These are phyloP conservation scores for Gastroboletus turbinatus DNA, from an alignment of 1,284 basidiomycete species.

Conservation along the genomic window DNA sequence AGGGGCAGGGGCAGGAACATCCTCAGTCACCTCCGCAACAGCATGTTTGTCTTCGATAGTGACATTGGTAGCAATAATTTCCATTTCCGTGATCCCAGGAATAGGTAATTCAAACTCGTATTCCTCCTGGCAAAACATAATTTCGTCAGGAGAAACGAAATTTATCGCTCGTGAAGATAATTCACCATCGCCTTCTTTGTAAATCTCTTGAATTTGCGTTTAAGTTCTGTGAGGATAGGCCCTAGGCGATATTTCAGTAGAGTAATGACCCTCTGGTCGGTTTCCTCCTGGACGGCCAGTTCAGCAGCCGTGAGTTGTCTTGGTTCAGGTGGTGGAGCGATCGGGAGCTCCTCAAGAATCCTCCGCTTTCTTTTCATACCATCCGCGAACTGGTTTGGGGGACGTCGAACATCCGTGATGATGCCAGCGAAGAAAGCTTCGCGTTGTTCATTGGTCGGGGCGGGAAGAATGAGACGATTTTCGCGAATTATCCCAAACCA, in stretches of 20 bases:
- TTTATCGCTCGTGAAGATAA: conserved; percentile 16
- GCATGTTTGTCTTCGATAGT: conserved; percentile 46
- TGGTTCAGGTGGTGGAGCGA: conserved; percentile 89
- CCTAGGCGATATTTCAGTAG: conserved; percentile 87
- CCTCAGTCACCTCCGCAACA: conserved; percentile 45
- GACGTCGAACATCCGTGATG: conserved; percentile 64
- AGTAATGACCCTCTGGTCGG: conserved; percentile 77
- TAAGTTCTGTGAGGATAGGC: conserved; percentile 85
- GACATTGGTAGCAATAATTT: conserved; percentile 38
- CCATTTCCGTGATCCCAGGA: conserved; percentile 29
- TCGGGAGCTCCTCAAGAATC: conserved; percentile 81
- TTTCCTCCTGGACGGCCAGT: conserved; percentile 80
- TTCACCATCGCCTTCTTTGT: conserved; percentile 79
- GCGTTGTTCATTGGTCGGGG: conserved; percentile 60
- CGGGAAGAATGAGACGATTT: conserved; percentile 66
- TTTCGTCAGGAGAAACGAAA: conserved; percentile 12
- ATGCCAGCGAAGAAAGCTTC: conserved; percentile 77
- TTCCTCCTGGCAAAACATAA: conserved; percentile 53
- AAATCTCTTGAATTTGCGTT: conserved; percentile 92
- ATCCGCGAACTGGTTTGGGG: conserved; percentile 90
- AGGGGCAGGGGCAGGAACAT: conserved; percentile 28
- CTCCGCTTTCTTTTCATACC: conserved; percentile 84
- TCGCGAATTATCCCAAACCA: conserved; percentile 90
- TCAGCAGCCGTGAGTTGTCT: conserved; percentile 83
- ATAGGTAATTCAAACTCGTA: conserved; percentile 55